Evolutionary conservation across 805 yeast genomes (phyloP), one percentile per base, ranked within the genome.

Genomic region (Yamadazyma sp.): DNA sequence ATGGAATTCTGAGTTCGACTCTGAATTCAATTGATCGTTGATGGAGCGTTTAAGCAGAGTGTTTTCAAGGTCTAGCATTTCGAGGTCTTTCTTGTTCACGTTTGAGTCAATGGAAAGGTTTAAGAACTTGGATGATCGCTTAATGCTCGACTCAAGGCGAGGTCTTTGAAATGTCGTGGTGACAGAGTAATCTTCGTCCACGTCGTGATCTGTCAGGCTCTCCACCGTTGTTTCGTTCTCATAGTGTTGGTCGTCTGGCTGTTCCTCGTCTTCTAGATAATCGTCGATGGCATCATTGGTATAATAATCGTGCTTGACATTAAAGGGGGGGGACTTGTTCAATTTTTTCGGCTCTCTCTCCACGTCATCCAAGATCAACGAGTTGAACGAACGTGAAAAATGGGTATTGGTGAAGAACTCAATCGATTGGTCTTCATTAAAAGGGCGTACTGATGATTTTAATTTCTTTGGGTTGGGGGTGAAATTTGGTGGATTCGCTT

Each of bases 261-360:
- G 14, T 3, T 32, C 34, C 6, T 43, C 49, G 13, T 28, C 43
- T 3, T 28, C 41, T 19, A 28, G 23, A 12, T 22, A 34, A 35
- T 47, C 52, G 35, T 57, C 63, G n/a, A 54, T 48, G 12, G 31
- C 30, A n/a, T 53, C 51, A 21, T 49, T 54, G n/a, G n/a, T n/a
- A 18, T 46, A 52, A 21, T 47, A 49, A 43, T 55, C 61, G 18
- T 57, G 56, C 37, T 65, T 64, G 34, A 64, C 54, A 41, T 64
- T 64, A 49, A 67, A 66, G 1, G 71, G 70, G 8, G 73, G 73
- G 13, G 68, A 62, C 47, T 67, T 67, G 42, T 62, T 67, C 28
- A 64, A 50, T 18, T 44, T 49, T 37, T 54, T 55, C 2, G 48
- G 50, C 11, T 24, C 20, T 13, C 15, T 23, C 15, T 25, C 31